phyloP scores from a whole-genome alignment of 1,139 yeast genomes.

The Geotrichum reessii region DNA sequence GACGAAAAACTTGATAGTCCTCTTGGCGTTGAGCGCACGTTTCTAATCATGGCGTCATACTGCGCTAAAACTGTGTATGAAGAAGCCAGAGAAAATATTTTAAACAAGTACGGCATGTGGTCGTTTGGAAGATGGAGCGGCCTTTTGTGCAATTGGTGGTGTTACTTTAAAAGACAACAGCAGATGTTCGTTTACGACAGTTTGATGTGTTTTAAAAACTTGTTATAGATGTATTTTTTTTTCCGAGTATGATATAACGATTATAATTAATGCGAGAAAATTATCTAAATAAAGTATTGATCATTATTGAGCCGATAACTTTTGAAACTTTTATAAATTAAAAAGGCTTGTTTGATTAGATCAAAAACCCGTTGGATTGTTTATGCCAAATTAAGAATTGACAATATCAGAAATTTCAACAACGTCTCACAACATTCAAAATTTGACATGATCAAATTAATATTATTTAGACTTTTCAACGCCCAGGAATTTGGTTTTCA shows the following conservation, averaged over 20 bases:
- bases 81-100: conserved; percentile 50
- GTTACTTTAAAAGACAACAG: conserved; percentile 48
- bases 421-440: too few species aligned
- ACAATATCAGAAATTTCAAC: not conserved
- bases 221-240: not conserved
- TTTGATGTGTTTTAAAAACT: conserved; percentile 34
- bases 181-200: conserved; percentile 55
- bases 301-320: too few species aligned
- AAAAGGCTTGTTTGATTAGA: not conserved
- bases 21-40: conserved; percentile 81
- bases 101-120: conserved; percentile 24
- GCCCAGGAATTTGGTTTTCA: too few species aligned
- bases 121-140: conserved; percentile 14
- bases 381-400: not conserved
- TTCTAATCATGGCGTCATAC: conserved; percentile 81
- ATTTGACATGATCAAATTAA: too few species aligned
- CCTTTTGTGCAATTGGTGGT: conserved; percentile 41
- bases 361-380: not conserved
- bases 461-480: too few species aligned
- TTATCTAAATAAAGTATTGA: too few species aligned
- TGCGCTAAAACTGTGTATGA: conserved; percentile 76
- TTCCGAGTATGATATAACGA: not conserved
- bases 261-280: not conserved
- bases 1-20: conserved; percentile 82
- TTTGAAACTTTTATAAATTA: too few species aligned